These are phyloP conservation scores for Candida boleticola DNA, from an alignment of 805 yeast genomes.

Conservation along the genomic window DNA sequence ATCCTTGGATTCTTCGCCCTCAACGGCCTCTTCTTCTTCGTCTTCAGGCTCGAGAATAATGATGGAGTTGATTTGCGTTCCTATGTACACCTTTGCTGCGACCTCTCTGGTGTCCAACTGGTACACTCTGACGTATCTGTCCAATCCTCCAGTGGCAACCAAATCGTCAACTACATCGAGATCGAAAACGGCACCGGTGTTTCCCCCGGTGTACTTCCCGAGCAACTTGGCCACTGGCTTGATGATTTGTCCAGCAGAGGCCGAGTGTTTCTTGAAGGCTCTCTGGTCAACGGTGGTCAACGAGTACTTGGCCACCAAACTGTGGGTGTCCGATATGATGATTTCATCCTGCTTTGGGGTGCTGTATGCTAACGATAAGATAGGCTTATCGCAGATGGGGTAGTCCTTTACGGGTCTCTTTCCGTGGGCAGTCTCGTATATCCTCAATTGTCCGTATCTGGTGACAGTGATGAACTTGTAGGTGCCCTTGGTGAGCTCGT, in stretches of 20 bases:
- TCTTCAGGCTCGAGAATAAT: conserved; percentile 49
- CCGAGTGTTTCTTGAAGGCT: conserved; percentile 36
- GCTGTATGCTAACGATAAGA: conserved; percentile 41
- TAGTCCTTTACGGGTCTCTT: conserved; percentile 62
- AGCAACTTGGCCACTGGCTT: conserved; percentile 49
- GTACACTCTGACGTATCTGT: conserved; percentile 79
- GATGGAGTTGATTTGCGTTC: conserved; percentile 63
- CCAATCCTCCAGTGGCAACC: conserved; percentile 80
- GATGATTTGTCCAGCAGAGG: conserved; percentile 45
- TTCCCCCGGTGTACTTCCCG: conserved; percentile 58
- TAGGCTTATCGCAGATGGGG: conserved; percentile 54
- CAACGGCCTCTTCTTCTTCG: conserved; percentile 32
- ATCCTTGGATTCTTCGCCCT: conserved; percentile 7
- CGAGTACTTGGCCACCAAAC: conserved; percentile 55
- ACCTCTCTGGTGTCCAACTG: conserved; percentile 57
- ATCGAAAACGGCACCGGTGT: conserved; percentile 74
- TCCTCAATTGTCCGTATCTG: conserved; percentile 69
- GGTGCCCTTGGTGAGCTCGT: conserved; percentile 31
- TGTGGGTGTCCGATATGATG: conserved; percentile 71
- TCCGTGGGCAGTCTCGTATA: conserved; percentile 67
- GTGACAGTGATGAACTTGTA: conserved; percentile 66
- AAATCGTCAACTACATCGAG: conserved; percentile 48
- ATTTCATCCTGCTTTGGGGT: conserved; percentile 42
- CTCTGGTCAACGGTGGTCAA: conserved; percentile 32
- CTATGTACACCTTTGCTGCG: conserved; percentile 70